Conservation (phyloP, 2,329 filamentous ascomycete genomes). For the Exophiala lecanii-corni region DNA sequence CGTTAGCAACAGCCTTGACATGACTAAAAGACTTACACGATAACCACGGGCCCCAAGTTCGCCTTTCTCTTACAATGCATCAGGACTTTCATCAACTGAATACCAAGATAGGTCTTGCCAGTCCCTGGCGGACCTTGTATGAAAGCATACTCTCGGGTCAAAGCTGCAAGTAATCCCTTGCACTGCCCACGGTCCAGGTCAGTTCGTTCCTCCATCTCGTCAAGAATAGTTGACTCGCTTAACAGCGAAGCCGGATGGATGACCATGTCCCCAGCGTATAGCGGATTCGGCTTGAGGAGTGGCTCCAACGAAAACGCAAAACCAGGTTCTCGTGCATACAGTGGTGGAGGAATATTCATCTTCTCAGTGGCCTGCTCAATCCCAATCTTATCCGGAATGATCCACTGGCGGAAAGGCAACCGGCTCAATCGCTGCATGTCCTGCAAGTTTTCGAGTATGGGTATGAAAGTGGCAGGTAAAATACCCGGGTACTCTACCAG, state of each 20-base stretch:
- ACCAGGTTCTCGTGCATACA: conserved; percentile 45
- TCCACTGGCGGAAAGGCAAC: conserved; percentile 28
- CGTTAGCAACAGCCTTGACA: no score
- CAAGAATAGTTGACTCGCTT: conserved; percentile 1
- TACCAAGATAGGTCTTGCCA: conserved; percentile 28
- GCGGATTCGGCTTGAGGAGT: conserved; percentile 3
- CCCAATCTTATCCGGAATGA: conserved; percentile 6
- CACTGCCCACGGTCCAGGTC: conserved; percentile 9
- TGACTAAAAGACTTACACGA: conserved; percentile 12
- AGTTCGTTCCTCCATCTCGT: conserved; percentile 5
- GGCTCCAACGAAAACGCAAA: conserved; percentile 48
- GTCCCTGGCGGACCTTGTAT: conserved; percentile 31
- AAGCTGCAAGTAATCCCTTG: conserved; percentile 5
- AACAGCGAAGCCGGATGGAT: conserved; percentile 2
- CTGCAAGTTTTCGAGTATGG: conserved; percentile 14
- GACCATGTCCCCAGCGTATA: conserved; percentile 14
- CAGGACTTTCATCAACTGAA: conserved; percentile 35
- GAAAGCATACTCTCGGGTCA: conserved; percentile 13
- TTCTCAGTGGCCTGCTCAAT: conserved; percentile 11
- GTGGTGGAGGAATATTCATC: conserved; percentile 41
- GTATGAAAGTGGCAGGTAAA: conserved; percentile 10
- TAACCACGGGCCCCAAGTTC: conserved; percentile 45
- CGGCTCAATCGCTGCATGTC: conserved; percentile 17
- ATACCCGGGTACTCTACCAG: conserved; percentile 14
- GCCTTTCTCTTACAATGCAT: conserved; percentile 38